Conservation (phyloP, 441 rosid genomes). For the Adansonia madagascariensis region DNA sequence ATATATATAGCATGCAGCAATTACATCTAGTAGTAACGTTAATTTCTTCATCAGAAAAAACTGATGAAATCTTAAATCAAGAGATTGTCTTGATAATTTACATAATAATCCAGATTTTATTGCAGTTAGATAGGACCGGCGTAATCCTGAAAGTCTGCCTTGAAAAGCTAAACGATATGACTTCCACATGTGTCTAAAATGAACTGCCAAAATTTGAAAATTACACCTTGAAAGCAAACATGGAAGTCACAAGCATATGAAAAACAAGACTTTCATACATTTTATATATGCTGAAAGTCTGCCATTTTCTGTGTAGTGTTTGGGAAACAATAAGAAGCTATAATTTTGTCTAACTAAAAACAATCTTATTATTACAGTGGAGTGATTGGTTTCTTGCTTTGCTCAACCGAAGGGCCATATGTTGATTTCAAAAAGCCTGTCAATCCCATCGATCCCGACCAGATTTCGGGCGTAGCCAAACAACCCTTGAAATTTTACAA, state of each 20-base stretch:
- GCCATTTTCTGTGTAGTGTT: background rate
- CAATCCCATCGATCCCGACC: slow-evolving; percentile 49
- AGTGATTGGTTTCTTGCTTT: slow-evolving; percentile 79
- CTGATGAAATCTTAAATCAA: background rate
- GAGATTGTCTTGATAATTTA: background rate
- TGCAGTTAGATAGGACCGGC: background rate
- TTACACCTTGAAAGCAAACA: background rate
- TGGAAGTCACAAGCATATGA: background rate
- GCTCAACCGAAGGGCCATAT: slow-evolving; percentile 69
- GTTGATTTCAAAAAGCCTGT: slow-evolving; percentile 69
- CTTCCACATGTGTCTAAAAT: background rate
- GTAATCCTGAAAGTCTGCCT: too few species aligned
- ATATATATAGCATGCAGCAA: too few species aligned
- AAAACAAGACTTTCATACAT: background rate
- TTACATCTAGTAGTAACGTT: too few species aligned
- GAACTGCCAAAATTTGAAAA: background rate
- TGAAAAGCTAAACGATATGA: background rate
- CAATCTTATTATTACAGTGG: slow-evolving; percentile 52
- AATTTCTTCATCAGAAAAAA: too few species aligned
- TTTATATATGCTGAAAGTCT: background rate
- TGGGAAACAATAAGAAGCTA: background rate
- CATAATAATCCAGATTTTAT: too few species aligned
- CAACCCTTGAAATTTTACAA: slow-evolving; percentile 65
- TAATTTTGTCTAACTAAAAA: slow-evolving; percentile 1
- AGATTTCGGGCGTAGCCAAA: slow-evolving; percentile 48